Evolutionary conservation across 2,329 filamentous ascomycete genomes (phyloP).

Genomic region (Aspergillus niger): DNA sequence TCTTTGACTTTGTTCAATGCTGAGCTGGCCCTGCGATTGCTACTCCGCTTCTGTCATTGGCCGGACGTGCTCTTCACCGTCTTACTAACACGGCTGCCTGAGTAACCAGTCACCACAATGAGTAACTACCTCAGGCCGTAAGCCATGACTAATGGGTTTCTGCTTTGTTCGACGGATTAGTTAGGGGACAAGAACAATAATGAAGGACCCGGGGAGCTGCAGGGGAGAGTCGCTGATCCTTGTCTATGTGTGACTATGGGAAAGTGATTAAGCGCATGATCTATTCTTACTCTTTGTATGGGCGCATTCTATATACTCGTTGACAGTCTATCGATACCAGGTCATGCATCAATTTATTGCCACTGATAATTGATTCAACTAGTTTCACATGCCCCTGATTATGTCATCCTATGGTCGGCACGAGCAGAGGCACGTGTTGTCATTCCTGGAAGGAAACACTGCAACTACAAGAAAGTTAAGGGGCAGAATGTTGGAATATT

Average conservation of each 20-base stretch:
- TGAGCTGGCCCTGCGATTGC: background rate
- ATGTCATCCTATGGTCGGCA: background rate
- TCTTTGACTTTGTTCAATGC: background rate
- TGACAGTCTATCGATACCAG: background rate
- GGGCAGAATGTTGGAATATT: background rate
- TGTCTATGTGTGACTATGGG: background rate
- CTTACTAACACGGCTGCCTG: constrained; percentile 2
- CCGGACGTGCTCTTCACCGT: background rate
- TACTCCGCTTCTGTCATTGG: background rate
- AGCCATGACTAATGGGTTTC: constrained; percentile 4
- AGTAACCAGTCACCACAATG: background rate
- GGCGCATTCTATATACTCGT: background rate
- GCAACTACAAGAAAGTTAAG: background rate
- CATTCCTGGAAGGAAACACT: background rate
- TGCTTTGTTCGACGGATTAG: background rate
- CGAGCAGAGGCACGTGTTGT: background rate
- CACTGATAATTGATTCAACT: background rate
- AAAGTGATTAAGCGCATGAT: background rate
- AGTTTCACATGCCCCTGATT: constrained; percentile 3
- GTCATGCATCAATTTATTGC: background rate
- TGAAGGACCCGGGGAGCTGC: background rate
- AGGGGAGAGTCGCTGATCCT: background rate
- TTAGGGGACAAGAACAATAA: background rate
- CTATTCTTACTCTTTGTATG: background rate
- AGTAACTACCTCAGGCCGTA: background rate